phyloP scores from a whole-genome alignment of 1,139 yeast genomes.

The Taiozyma onychis region DNA sequence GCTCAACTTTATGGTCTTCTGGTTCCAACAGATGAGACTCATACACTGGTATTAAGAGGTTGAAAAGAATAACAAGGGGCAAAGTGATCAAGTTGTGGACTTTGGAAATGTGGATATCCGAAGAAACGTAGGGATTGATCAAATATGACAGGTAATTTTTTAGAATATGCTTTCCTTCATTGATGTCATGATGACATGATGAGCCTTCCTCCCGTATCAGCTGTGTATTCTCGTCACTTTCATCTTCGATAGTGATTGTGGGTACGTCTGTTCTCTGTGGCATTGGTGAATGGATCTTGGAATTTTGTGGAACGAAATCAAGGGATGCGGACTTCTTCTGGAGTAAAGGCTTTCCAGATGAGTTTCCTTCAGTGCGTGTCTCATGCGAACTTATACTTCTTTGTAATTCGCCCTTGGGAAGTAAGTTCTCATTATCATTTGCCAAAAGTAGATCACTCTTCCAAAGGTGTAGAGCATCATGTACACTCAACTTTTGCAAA shows the following conservation, averaged over 20 bases:
- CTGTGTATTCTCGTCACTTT: neutral
- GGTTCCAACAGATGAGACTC: neutral
- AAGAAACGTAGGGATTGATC: neutral
- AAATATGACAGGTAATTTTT: neutral
- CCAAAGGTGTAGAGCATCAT: constrained; percentile 15
- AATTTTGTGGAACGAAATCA: neutral
- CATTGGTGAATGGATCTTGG: neutral
- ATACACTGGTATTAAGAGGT: constrained; percentile 6
- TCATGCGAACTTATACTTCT: neutral
- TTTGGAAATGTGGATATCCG: neutral
- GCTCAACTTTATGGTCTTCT: neutral
- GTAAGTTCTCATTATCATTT: neutral
- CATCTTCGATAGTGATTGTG: neutral
- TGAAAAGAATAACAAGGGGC: constrained; percentile 9
- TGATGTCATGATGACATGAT: too few relatives aligned
- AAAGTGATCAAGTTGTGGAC: neutral
- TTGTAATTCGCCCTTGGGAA: neutral
- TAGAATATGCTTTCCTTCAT: neutral
- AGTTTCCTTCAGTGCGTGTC: neutral
- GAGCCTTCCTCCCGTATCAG: neutral
- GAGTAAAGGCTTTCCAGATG: neutral
- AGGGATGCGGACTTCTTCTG: neutral
- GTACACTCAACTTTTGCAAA: constrained; percentile 12
- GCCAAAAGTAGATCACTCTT: neutral
- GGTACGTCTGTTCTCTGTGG: neutral